Evolutionary conservation across 495 filamentous ascomycete species (phyloP).

Genomic region (Aeminium ludgeri): DNA sequence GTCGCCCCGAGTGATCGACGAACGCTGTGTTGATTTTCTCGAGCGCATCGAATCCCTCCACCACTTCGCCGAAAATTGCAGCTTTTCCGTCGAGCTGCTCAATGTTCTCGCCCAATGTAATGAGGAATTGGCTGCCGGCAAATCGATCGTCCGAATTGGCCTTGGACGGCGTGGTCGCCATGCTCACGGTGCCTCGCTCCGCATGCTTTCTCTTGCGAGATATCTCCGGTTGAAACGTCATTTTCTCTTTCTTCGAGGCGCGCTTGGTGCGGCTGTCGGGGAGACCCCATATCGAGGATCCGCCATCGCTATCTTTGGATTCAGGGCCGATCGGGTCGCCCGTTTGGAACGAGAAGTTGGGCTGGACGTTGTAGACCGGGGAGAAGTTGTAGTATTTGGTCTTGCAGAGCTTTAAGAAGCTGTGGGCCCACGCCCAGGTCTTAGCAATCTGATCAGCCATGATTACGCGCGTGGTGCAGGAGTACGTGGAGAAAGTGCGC

Average conservation of each 20-base stretch:
- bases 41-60: slow-evolving; percentile 79
- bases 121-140: slow-evolving; percentile 75
- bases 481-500: no score
- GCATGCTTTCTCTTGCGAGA: slow-evolving; percentile 71
- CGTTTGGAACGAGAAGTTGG: slow-evolving; percentile 85
- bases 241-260: slow-evolving; percentile 30
- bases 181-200: slow-evolving; percentile 79
- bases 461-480: slow-evolving; percentile 22
- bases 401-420: slow-evolving; percentile 95
- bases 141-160: slow-evolving; percentile 65
- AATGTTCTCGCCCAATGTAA: slow-evolving; percentile 72
- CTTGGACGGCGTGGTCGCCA: slow-evolving; percentile 68
- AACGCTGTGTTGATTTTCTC: slow-evolving; percentile 89
- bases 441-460: slow-evolving; percentile 35
- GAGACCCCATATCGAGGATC: slow-evolving; percentile 78
- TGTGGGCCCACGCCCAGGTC: slow-evolving; percentile 29
- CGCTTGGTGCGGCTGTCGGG: slow-evolving; percentile 39
- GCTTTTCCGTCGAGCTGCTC: slow-evolving; percentile 82
- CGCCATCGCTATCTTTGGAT: slow-evolving; percentile 70
- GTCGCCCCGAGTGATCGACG: slow-evolving; percentile 57
- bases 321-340: slow-evolving; percentile 81
- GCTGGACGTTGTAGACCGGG: slow-evolving; percentile 73
- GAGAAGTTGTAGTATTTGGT: slow-evolving; percentile 97
- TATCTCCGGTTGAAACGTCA: slow-evolving; percentile 68
- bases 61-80: slow-evolving; percentile 86